A percentile compares a stretch with the other conserved stretches of the same genome.
phyloP scores from a whole-genome alignment of 2,329 filamentous ascomycete species.

The Trichoderma afroharzianum region DNA sequence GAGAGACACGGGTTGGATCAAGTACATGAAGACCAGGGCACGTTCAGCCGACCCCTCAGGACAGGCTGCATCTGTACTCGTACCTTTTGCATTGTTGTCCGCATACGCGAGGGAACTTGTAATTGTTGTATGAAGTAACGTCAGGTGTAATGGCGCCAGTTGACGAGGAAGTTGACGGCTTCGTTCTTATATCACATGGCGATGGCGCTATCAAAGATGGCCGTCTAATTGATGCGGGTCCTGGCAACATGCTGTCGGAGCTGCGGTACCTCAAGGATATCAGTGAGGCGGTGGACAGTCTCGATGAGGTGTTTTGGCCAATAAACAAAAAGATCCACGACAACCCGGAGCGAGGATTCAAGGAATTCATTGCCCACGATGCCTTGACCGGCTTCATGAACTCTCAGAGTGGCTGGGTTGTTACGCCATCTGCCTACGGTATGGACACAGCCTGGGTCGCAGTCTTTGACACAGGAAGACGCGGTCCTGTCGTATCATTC shows the following conservation, averaged over 20 bases:
- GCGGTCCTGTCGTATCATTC: slow-evolving; percentile 39
- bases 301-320: slow-evolving; percentile 28
- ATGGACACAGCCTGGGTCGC: slow-evolving; percentile 45
- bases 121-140: neutral
- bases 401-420: slow-evolving; percentile 34
- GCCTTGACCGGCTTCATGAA: slow-evolving; percentile 36
- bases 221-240: neutral
- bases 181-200: slow-evolving; percentile 13
- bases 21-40: neutral
- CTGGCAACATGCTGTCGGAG: neutral
- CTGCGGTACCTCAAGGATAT: slow-evolving; percentile 40
- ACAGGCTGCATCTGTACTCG: neutral
- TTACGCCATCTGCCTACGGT: slow-evolving; percentile 39
- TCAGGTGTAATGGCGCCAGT: neutral
- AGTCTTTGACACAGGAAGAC: slow-evolving; percentile 34
- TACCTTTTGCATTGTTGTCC: neutral
- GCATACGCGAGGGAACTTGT: neutral
- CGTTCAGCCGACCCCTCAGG: neutral
- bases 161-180: slow-evolving; percentile 18
- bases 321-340: slow-evolving; percentile 42
- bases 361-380: slow-evolving; percentile 41
- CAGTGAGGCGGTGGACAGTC: slow-evolving; percentile 20
- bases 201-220: neutral
- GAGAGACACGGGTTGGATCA: neutral
- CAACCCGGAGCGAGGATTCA: slow-evolving; percentile 41